Evolutionary conservation across 495 filamentous ascomycete species (phyloP).

Genomic region (Daldinia loculata): DNA sequence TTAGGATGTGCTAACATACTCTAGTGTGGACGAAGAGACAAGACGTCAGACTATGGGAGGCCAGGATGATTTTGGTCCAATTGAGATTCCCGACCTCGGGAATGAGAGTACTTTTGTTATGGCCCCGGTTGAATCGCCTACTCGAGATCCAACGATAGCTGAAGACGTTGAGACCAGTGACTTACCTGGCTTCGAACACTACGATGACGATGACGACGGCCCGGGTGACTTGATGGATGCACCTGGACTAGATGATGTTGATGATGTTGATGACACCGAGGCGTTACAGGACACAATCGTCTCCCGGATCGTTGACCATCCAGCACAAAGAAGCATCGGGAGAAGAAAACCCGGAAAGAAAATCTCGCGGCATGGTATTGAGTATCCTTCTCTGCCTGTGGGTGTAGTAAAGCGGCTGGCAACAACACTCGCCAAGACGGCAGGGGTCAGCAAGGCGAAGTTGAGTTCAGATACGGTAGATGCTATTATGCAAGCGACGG

Average conservation of each 20-base stretch:
- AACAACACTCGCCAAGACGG: slow-evolving; percentile 70
- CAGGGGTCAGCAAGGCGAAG: slow-evolving; percentile 66
- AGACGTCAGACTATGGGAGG: slow-evolving; percentile 48
- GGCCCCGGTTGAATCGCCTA: slow-evolving; percentile 44
- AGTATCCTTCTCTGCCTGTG: slow-evolving; percentile 76
- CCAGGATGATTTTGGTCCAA: slow-evolving; percentile 56
- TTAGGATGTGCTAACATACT: slow-evolving; percentile 20
- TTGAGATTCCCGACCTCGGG: slow-evolving; percentile 55
- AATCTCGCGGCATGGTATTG: slow-evolving; percentile 76
- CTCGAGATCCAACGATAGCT: slow-evolving; percentile 29
- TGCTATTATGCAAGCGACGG: slow-evolving; percentile 78
- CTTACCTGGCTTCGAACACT: slow-evolving; percentile 35
- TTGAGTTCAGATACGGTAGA: slow-evolving; percentile 76
- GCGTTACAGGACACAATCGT: slow-evolving; percentile 35
- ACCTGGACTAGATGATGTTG: slow-evolving; percentile 41
- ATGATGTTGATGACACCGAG: slow-evolving; percentile 25
- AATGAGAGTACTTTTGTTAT: slow-evolving; percentile 58
- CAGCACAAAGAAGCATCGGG: slow-evolving; percentile 29
- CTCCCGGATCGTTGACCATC: slow-evolving; percentile 43
- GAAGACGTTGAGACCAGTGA: slow-evolving; percentile 30
- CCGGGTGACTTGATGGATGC: slow-evolving; percentile 36
- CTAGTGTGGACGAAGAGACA: slow-evolving; percentile 50
- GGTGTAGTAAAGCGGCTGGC: slow-evolving; percentile 79
- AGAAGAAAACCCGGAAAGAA: slow-evolving; percentile 63
- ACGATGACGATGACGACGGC: slow-evolving; percentile 38